phyloP scores from a whole-genome alignment of 2,329 filamentous ascomycete genomes.

The Fusarium cicatricum region DNA sequence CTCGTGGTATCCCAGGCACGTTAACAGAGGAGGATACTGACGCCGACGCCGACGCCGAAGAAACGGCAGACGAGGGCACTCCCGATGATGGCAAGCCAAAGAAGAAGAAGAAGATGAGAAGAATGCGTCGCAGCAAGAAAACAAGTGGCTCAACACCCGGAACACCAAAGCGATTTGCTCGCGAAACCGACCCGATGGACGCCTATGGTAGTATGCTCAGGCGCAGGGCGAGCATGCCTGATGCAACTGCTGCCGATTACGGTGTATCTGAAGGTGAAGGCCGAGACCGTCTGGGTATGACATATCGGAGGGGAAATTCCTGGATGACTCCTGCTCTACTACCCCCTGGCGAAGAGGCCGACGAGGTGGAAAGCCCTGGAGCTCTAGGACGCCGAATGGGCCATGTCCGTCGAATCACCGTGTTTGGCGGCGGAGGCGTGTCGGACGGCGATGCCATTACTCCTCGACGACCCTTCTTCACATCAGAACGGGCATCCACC shows the following conservation, averaged over 20 bases:
- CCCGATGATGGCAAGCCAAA: conserved; percentile 51
- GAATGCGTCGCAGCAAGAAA: conserved; percentile 64
- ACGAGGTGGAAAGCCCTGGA: conserved; percentile 61
- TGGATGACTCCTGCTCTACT: conserved; percentile 63
- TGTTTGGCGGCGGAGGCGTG: conserved; percentile 69
- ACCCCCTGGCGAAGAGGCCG: conserved; percentile 57
- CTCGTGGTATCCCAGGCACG: conserved; percentile 61
- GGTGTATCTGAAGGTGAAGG: conserved; percentile 80
- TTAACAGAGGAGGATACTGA: conserved; percentile 59
- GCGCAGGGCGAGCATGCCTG: conserved; percentile 72
- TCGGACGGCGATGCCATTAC: conserved; percentile 70
- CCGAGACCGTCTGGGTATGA: conserved; percentile 63
- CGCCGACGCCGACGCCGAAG: conserved; percentile 77
- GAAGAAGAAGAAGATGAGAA: conserved; percentile 68
- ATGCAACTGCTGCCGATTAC: conserved; percentile 64
- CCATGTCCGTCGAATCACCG: conserved; percentile 72
- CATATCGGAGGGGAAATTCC: conserved; percentile 65
- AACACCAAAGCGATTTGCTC: conserved; percentile 62
- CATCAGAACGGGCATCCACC: conserved; percentile 73
- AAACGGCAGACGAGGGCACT: conserved; percentile 80
- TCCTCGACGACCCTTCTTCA: conserved; percentile 65
- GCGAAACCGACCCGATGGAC: conserved; percentile 52
- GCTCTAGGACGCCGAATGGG: conserved; percentile 61
- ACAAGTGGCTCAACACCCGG: conserved; percentile 70
- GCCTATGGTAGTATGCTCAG: conserved; percentile 61